Conservation (phyloP, 768 basidiomycete species). For the Leccinum obscurum region DNA sequence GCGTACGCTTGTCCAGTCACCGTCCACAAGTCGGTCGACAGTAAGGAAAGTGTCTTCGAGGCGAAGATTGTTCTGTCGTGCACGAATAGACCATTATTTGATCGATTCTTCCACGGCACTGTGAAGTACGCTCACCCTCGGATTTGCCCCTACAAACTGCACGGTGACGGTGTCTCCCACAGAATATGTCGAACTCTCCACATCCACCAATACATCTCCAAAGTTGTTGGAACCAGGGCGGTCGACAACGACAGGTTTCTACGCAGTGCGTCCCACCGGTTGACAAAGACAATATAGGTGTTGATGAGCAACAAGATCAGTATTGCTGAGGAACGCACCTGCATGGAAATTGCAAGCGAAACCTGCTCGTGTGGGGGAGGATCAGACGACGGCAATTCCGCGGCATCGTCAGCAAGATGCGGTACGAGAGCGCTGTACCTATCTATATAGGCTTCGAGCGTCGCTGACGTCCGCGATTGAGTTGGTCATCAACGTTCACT, state of each 20-base stretch:
- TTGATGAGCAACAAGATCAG: background rate
- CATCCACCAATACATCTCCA: slow-evolving; percentile 61
- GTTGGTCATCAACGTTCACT: background rate
- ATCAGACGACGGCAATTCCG: slow-evolving; percentile 57
- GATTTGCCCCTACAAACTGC: slow-evolving; percentile 75
- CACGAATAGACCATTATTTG: too few species aligned
- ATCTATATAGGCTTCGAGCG: slow-evolving; percentile 79
- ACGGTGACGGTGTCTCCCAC: slow-evolving; percentile 60
- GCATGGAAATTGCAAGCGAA: slow-evolving; percentile 65
- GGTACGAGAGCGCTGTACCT: slow-evolving; percentile 68
- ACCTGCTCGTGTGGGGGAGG: slow-evolving; percentile 64
- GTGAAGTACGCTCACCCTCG: slow-evolving; percentile 49
- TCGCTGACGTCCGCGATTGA: slow-evolving; percentile 43
- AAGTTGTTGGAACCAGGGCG: slow-evolving; percentile 55
- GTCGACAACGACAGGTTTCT: slow-evolving; percentile 68
- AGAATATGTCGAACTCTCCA: slow-evolving; percentile 47
- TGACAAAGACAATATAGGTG: background rate
- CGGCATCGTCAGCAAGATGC: slow-evolving; percentile 52
- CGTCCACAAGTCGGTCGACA: slow-evolving; percentile 51
- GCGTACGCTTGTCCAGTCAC: too few species aligned
- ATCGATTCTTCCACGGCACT: background rate
- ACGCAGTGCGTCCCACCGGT: background rate
- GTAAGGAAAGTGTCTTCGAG: slow-evolving; percentile 73
- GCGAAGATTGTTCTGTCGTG: slow-evolving; percentile 67
- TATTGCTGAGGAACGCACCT: slow-evolving; percentile 36